These are phyloP conservation scores for Cladosporium austrohemisphaericum DNA, from an alignment of 2,329 filamentous ascomycete genomes.

Conservation along the genomic window DNA sequence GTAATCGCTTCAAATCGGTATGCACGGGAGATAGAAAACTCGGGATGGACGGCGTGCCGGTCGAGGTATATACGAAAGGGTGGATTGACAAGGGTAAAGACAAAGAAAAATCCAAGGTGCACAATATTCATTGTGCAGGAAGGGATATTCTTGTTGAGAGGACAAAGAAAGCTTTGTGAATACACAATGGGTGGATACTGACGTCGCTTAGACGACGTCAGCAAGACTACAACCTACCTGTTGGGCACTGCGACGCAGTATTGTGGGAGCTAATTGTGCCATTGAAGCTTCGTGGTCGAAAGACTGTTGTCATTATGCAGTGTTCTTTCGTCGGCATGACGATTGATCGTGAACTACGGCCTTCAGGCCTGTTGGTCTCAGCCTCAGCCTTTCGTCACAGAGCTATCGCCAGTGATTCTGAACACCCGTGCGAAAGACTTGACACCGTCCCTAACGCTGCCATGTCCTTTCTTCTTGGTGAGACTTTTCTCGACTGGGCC, in stretches of 20 bases:
- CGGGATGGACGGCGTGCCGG: not conserved
- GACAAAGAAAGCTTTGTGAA: not conserved
- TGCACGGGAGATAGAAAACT: not conserved
- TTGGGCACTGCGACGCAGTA: too few species aligned
- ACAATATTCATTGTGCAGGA: not conserved
- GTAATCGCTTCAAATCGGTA: not conserved
- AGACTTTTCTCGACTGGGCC: slow-evolving; percentile 46
- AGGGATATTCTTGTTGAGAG: not conserved
- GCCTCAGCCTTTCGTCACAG: slow-evolving; percentile 4
- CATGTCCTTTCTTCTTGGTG: slow-evolving; percentile 32
- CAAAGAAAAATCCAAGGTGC: not conserved
- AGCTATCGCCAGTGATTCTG: slow-evolving; percentile 23
- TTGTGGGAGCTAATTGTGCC: too few species aligned
- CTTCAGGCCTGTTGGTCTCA: too few species aligned
- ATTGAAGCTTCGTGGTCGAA: too few species aligned
- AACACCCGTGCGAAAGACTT: slow-evolving; percentile 45
- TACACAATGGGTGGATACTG: not conserved
- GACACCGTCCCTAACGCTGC: slow-evolving; percentile 39
- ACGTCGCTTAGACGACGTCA: too few species aligned
- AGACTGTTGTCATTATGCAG: too few species aligned
- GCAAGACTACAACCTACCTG: too few species aligned
- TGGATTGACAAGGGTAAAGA: not conserved
- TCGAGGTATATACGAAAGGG: too few species aligned
- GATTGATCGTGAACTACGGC: not conserved
- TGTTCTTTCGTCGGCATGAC: too few species aligned